These are phyloP conservation scores for Filobasidium uniguttulatum DNA, from an alignment of 1,284 basidiomycete species.

Conservation along the genomic window DNA sequence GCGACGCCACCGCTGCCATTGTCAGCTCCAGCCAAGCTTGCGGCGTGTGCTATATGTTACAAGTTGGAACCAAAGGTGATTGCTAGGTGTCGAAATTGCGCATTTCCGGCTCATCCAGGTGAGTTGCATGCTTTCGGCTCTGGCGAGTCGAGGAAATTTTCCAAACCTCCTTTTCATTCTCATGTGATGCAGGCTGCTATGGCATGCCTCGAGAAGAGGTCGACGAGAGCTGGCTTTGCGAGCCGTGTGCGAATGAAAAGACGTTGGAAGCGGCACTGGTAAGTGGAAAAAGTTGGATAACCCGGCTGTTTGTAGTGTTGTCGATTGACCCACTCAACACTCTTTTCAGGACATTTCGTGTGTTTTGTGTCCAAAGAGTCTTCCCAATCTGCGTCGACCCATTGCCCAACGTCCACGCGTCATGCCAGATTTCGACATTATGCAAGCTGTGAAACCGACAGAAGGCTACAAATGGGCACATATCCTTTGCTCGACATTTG, in stretches of 20 bases:
- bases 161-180: background rate
- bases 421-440: conserved; percentile 48
- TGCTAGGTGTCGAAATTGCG: conserved; percentile 62
- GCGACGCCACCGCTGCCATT: conserved; percentile 21
- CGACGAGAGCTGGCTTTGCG: conserved; percentile 64
- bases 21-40: conserved; percentile 42
- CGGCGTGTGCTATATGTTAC: conserved; percentile 61
- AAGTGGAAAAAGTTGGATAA: too few relatives aligned
- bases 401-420: conserved; percentile 32
- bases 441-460: conserved; percentile 80
- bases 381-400: conserved; percentile 14
- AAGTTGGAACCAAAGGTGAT: conserved; percentile 62
- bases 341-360: conserved; percentile 29
- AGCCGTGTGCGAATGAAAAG: conserved; percentile 68
- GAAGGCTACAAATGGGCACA: conserved; percentile 91
- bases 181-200: conserved; percentile 47
- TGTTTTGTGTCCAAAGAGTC: conserved; percentile 33
- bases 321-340: background rate
- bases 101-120: conserved; percentile 63
- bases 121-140: conserved; percentile 15
- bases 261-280: conserved; percentile 62
- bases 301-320: background rate
- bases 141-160: too few relatives aligned
- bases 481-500: conserved; percentile 74
- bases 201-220: conserved; percentile 49